These are phyloP conservation scores for Xylariomycetidae sp. DNA, from an alignment of 2,329 filamentous ascomycete species.

Conservation along the genomic window DNA sequence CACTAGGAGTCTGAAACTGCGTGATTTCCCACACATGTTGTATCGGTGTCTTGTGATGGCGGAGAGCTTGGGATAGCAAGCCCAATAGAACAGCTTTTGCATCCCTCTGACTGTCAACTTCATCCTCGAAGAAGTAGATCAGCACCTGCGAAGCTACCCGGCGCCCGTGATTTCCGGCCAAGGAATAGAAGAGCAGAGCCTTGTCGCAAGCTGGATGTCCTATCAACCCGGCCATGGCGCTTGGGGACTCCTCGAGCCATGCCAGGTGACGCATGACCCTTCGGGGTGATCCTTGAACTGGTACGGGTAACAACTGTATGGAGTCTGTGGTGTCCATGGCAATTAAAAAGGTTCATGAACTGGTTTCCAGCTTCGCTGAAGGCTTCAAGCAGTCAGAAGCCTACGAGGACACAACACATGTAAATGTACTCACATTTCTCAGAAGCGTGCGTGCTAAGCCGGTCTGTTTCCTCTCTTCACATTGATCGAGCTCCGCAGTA, in stretches of 20 bases:
- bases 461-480: too few relatives aligned
- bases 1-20: constrained; percentile 24
- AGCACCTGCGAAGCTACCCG: constrained; percentile 15
- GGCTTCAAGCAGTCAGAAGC: constrained; percentile 14
- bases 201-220: constrained; percentile 34
- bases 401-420: neutral
- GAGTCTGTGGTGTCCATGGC: constrained; percentile 26
- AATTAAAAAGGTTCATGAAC: constrained; percentile 29
- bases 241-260: constrained; percentile 24
- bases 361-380: constrained; percentile 27
- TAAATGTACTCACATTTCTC: constrained; percentile 1
- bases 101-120: constrained; percentile 29
- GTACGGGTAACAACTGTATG: constrained; percentile 22
- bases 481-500: too few relatives aligned
- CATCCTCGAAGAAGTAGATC: constrained; percentile 32
- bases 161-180: constrained; percentile 26
- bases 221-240: constrained; percentile 31
- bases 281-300: constrained; percentile 30
- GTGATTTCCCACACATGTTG: constrained; percentile 26
- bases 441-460: too few relatives aligned
- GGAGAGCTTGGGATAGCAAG: constrained; percentile 31
- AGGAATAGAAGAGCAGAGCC: constrained; percentile 30
- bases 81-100: constrained; percentile 30
- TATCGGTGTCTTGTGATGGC: constrained; percentile 26
- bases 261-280: constrained; percentile 29